A percentile compares a stretch with the other conserved stretches of the same genome.
These are phyloP conservation scores for Glonium stellatum DNA, from an alignment of 495 filamentous ascomycete species.

Conservation along the genomic window DNA sequence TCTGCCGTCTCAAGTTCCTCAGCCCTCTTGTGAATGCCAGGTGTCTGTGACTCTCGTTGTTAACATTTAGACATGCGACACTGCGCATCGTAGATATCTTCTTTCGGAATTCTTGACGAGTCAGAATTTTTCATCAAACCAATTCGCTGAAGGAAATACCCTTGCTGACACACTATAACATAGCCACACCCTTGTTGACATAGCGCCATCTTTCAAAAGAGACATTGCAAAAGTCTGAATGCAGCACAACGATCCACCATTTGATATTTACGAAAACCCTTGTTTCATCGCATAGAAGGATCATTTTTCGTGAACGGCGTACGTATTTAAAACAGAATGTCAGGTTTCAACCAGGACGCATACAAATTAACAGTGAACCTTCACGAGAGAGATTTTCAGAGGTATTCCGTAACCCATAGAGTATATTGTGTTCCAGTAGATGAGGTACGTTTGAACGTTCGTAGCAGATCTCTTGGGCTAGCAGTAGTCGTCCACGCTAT, in stretches of 20 bases:
- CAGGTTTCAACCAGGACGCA: neutral
- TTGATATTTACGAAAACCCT: no score
- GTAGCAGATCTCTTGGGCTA: neutral
- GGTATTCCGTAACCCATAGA: constrained; percentile 49
- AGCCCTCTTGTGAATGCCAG: neutral
- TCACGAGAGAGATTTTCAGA: constrained; percentile 32
- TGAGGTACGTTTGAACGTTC: constrained; percentile 52
- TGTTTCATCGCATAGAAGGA: no score
- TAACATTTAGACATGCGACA: neutral
- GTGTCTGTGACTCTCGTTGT: neutral
- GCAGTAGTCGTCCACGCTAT: neutral
- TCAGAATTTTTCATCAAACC: constrained; percentile 1
- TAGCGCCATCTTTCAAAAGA: neutral
- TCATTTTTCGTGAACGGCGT: no score
- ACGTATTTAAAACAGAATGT: neutral
- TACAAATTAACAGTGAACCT: constrained; percentile 16
- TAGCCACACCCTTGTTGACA: neutral
- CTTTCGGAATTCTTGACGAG: constrained; percentile 7
- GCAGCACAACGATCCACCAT: no score
- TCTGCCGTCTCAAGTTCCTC: neutral
- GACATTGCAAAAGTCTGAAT: no score
- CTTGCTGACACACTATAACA: constrained; percentile 7
- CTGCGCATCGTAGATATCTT: neutral
- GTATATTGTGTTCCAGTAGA: constrained; percentile 79
- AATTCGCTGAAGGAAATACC: neutral